Conservation (phyloP, 805 yeast species). For the Pichia heedii region DNA sequence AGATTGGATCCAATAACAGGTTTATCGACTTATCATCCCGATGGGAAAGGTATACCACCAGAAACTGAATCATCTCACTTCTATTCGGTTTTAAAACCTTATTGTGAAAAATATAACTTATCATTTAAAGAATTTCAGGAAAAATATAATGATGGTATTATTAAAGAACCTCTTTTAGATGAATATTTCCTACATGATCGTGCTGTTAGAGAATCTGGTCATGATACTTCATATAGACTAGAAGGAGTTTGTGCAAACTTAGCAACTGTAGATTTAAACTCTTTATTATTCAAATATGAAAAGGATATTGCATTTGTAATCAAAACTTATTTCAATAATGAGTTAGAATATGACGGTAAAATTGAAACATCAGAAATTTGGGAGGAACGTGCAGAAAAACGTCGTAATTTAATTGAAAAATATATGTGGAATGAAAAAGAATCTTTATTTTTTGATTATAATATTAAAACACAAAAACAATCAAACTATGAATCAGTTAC, state of each 20-base stretch:
- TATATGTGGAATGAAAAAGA: constrained; percentile 79
- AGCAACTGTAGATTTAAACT: constrained; percentile 85
- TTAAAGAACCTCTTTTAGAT: constrained; percentile 75
- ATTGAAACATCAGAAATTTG: constrained; percentile 43
- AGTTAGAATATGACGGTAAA: constrained; percentile 36
- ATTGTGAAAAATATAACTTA: constrained; percentile 50
- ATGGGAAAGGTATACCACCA: constrained; percentile 90
- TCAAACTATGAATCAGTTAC: constrained; percentile 78
- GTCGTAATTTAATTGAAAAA: constrained; percentile 50
- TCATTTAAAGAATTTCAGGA: constrained; percentile 55
- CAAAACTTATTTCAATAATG: constrained; percentile 44
- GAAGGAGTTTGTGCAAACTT: constrained; percentile 85
- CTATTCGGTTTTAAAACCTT: constrained; percentile 58
- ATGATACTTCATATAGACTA: constrained; percentile 84
- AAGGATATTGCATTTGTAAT: constrained; percentile 66
- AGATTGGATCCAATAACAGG: constrained; percentile 68
- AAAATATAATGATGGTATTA: constrained; percentile 56
- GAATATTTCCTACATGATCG: constrained; percentile 85
- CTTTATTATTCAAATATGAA: constrained; percentile 84
- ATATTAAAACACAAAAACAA: constrained; percentile 46
- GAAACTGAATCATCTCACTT: constrained; percentile 93
- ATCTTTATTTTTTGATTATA: constrained; percentile 78
- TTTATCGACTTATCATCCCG: constrained; percentile 82
- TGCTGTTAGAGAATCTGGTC: constrained; percentile 94
- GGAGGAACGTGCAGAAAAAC: constrained; percentile 44